Conservation (phyloP, 345 rosid species). For the Sisymbrium irio region DNA sequence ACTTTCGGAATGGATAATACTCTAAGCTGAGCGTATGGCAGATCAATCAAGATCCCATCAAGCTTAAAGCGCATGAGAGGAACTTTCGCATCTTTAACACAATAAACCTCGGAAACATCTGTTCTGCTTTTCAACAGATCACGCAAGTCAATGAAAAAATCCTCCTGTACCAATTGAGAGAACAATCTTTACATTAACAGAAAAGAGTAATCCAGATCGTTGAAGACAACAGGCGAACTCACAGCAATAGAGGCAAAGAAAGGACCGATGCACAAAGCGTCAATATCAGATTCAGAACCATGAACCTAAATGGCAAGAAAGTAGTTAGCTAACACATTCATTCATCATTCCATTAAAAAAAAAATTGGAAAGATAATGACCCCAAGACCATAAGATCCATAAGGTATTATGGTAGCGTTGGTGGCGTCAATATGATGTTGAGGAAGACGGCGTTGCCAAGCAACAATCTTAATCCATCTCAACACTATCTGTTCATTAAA, state of each 20-base stretch:
- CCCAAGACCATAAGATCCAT: constrained; percentile 65
- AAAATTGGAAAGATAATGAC: constrained; percentile 29
- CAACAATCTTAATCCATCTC: constrained; percentile 48
- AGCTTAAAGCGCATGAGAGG: constrained; percentile 53
- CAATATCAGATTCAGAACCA: constrained; percentile 59
- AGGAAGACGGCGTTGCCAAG: constrained; percentile 49
- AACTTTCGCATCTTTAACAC: constrained; percentile 52
- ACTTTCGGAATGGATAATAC: constrained; percentile 46
- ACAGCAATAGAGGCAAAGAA: constrained; percentile 50
- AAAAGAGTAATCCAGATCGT: background rate
- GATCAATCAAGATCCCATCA: constrained; percentile 59
- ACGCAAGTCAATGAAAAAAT: constrained; percentile 48
- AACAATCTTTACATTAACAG: background rate
- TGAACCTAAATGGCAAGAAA: constrained; percentile 40
- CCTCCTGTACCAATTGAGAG: constrained; percentile 41
- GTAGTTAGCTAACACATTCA: too few species aligned
- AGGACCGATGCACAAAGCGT: constrained; percentile 58
- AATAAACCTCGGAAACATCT: constrained; percentile 42
- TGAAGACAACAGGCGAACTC: constrained; percentile 22
- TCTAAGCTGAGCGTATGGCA: constrained; percentile 53
- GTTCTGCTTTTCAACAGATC: constrained; percentile 46
- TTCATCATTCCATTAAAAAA: too few species aligned
- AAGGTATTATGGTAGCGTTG: constrained; percentile 47
- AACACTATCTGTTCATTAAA: constrained; percentile 43
- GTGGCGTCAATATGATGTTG: constrained; percentile 26